Evolutionary conservation across 805 yeast species (phyloP).

Genomic region (Candida vartiovaarae): DNA sequence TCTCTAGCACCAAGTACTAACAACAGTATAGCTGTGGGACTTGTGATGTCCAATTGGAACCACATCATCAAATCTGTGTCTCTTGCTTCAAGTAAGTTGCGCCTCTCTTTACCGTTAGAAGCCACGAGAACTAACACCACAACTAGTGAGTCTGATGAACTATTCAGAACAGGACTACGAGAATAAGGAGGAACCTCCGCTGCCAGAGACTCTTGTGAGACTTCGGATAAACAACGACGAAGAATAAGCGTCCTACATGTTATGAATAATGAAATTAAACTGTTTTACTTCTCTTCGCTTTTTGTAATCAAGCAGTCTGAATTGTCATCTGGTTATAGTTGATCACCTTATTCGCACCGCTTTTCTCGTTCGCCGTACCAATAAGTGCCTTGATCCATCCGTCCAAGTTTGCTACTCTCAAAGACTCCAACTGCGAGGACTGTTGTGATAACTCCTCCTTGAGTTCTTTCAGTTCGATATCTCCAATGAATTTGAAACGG

Average conservation of each 20-base stretch:
- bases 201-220: slow-evolving; percentile 63
- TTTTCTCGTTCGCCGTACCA: slow-evolving; percentile 30
- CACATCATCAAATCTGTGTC: slow-evolving; percentile 53
- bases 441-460: slow-evolving; percentile 18
- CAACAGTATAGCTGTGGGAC: slow-evolving; percentile 36
- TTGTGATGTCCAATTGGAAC: slow-evolving; percentile 59
- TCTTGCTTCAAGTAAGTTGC: slow-evolving; percentile 38
- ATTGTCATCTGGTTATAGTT: slow-evolving; percentile 31
- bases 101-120: background rate
- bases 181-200: slow-evolving; percentile 32
- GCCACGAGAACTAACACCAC: slow-evolving; percentile 7
- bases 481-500: slow-evolving; percentile 20
- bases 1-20: slow-evolving; percentile 6
- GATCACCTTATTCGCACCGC: slow-evolving; percentile 28
- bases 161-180: slow-evolving; percentile 27
- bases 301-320: slow-evolving; percentile 18
- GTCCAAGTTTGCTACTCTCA: slow-evolving; percentile 16
- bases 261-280: slow-evolving; percentile 2
- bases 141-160: slow-evolving; percentile 33
- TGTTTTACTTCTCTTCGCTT: slow-evolving; percentile 7
- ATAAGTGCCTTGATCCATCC: slow-evolving; percentile 27
- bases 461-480: slow-evolving; percentile 18
- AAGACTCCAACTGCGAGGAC: slow-evolving; percentile 15
- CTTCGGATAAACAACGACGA: slow-evolving; percentile 40
- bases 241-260: background rate